These are phyloP conservation scores for Aquilaria sinensis DNA, from an alignment of 345 rosid genomes.

Conservation along the genomic window DNA sequence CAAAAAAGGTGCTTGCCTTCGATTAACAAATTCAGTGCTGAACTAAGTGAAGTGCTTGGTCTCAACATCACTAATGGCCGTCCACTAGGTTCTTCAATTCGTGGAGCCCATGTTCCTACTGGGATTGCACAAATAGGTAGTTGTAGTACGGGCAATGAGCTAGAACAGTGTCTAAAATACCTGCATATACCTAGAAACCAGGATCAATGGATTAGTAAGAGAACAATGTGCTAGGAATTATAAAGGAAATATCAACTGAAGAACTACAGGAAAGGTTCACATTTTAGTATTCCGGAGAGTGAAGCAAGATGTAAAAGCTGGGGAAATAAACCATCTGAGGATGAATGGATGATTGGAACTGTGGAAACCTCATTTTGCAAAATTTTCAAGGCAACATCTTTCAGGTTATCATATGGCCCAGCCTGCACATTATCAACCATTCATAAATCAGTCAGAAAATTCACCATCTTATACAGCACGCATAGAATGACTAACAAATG, in stretches of 20 bases:
- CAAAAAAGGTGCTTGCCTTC: constrained; percentile 38
- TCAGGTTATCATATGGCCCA: constrained; percentile 44
- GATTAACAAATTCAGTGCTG: constrained; percentile 55
- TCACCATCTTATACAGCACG: too few species aligned
- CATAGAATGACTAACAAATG: neutral
- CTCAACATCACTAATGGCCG: constrained; percentile 53
- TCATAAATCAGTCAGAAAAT: neutral
- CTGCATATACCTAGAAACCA: constrained; percentile 48
- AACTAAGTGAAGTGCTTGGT: constrained; percentile 54
- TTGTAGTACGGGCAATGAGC: constrained; percentile 41
- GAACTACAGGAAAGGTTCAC: constrained; percentile 25
- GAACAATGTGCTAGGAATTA: constrained; percentile 17
- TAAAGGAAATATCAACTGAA: constrained; percentile 8
- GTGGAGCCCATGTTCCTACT: constrained; percentile 55
- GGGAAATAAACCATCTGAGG: constrained; percentile 54
- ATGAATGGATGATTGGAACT: constrained; percentile 43
- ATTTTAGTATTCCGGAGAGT: constrained; percentile 41
- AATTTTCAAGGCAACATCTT: constrained; percentile 43
- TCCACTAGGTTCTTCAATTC: constrained; percentile 39
- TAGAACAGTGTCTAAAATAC: constrained; percentile 42
- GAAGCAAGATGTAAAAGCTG: constrained; percentile 53
- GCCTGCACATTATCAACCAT: constrained; percentile 32
- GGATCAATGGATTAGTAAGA: constrained; percentile 17
- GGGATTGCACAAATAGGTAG: constrained; percentile 41
- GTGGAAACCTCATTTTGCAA: constrained; percentile 42